Evolutionary conservation across 441 rosid species (phyloP), one percentile per base, ranked within the genome.

Genomic region (Sinapis alba): DNA sequence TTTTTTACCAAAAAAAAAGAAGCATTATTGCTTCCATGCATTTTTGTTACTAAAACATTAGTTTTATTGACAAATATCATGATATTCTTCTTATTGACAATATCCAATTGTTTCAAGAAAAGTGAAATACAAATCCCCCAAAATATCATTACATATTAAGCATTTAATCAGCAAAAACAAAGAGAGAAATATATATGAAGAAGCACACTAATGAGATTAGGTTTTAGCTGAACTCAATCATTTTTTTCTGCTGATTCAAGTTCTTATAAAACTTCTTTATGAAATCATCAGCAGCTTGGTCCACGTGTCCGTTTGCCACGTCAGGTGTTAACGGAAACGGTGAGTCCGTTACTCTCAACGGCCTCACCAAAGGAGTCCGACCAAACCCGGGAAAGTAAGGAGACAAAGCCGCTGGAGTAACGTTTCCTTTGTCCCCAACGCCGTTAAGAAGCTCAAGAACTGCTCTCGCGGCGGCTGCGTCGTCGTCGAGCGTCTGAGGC

Each of bases 291-390:
- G 95, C 98, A 13, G 88, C 92, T 74, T 83, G 83, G 72, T 94
- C 92, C 24, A 90, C 98, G 36, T 53, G 27, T 11, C 82, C 83
- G 0, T 83, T 86, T 7, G 74, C 89, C 24, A 75, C 86, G 30
- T 81, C 94, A 38, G 77, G 89, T 24, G 79, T 81, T 38, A 92
- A 61, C 15, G 97, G 98, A 60, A 86, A 94, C 10, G 97, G 98
- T 7, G 98, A 94, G 92, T 94, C 98, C 24, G 98, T 94, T 73
- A 94, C 84, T 84, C 97, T 84, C 74, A 92, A 74, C 74, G 84
- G 93, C 81, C 97, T 87, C 23, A 76, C 96, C 80, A 84, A 69
- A 1, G 97, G 95, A 19, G 90, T 92, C 76, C 72, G 80, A 26
- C 97, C 97, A 68, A 89, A 87, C 27, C 97, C 97, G 0, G 98